A percentile compares a stretch with the other conserved stretches of the same genome.
Conservation (phyloP, 306 rosid species). For the Canavalia ensiformis region DNA sequence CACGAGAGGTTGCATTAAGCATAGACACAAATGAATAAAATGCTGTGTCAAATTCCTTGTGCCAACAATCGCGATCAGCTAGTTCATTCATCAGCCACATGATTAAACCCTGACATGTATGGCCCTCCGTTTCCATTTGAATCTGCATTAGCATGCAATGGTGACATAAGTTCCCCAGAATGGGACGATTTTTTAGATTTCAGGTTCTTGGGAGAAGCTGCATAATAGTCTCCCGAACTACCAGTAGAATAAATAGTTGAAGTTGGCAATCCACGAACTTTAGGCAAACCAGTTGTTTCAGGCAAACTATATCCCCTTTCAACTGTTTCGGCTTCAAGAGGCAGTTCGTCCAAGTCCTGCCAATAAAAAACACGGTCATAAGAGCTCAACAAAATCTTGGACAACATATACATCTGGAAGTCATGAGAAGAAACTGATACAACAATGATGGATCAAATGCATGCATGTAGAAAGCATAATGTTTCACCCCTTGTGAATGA, state of each 20-base stretch:
- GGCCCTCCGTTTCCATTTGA: constrained; percentile 68
- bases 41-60: constrained; percentile 40
- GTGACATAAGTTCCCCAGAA: constrained; percentile 69
- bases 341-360: constrained; percentile 89
- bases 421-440: constrained; percentile 22
- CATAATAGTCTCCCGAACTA: constrained; percentile 58
- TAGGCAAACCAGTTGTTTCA: constrained; percentile 81
- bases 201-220: constrained; percentile 63
- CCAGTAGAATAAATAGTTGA: constrained; percentile 68
- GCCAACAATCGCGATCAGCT: constrained; percentile 20
- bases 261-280: constrained; percentile 69
- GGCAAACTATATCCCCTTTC: constrained; percentile 80
- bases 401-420: constrained; percentile 9
- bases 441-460: constrained; percentile 13
- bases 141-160: constrained; percentile 60
- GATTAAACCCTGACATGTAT: constrained; percentile 59
- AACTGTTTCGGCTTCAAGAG: constrained; percentile 85
- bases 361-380: constrained; percentile 42
- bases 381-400: constrained; percentile 36
- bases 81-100: constrained; percentile 54
- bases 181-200: constrained; percentile 68
- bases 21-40: constrained; percentile 59
- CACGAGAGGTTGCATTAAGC: constrained; percentile 50
- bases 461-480: constrained; percentile 16
- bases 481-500: constrained; percentile 11